Evolutionary conservation across 2,329 filamentous ascomycete species (phyloP), one percentile per base, ranked within the genome.

Genomic region (Plectosphaerella plurivora): DNA sequence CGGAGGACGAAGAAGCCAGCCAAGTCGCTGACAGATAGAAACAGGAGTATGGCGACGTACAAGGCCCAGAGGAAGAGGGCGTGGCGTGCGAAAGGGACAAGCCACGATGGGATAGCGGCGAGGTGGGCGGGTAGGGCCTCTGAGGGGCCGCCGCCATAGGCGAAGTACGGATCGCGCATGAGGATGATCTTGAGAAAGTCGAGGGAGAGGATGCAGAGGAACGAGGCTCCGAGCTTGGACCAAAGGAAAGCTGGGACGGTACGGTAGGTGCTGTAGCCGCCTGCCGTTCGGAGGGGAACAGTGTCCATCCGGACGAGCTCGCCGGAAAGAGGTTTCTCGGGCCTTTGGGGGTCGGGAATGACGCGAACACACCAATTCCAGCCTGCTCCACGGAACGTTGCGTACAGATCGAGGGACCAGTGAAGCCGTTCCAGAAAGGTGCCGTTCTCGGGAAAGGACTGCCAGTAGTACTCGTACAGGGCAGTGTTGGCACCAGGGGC

Each of bases 111-210:
- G 3, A 80, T 59, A 4, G 14, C 16, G 39, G 67, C 61, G 53
- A 66, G 62, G 51, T 73, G 69, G 4, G 70, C 63, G 2, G 71
- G 69, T 15, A 39, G 18, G 14, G 66, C 55, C 10, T 49, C 16
- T 16, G 41, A 18, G 20, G 57, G 54, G 50, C 67, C 64, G 1
- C 75, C 70, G 1, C 82, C 78, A 22, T 81, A 63, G 53, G 84
- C 62, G 68, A 92, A 96, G 71, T 93, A 96, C 0, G 87, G 85
- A 61, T 97, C 93, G 50, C 82, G 79, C 59, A 86, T 84, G 73
- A 90, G 85, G 55, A 83, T 56, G 2, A 84, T 77, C 61, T 88
- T 88, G 50, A 89, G 67, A 7, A 83, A 53, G 67, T 97, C 93
- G 9, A 96, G 72, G 8, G 81, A 55, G 12, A 94, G 57, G 63